Conservation (phyloP, 1,139 yeast species). For the Kodamaea sp. region DNA sequence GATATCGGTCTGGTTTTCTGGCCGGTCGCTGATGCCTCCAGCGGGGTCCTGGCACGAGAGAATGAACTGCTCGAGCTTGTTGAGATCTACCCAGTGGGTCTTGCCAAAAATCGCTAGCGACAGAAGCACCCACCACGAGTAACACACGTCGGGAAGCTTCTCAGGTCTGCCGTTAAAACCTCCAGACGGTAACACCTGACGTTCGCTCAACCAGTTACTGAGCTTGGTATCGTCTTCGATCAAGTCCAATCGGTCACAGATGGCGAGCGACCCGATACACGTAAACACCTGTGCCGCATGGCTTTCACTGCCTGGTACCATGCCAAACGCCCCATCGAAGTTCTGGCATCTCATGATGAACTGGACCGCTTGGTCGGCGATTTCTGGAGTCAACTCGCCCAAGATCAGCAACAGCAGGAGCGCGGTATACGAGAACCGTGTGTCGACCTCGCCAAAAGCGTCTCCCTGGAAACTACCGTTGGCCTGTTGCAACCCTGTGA, state of each 20-base stretch:
- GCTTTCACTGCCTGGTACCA: constrained; percentile 92
- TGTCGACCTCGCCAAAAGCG: constrained; percentile 86
- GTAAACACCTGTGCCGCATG: constrained; percentile 94
- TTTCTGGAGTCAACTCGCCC: constrained; percentile 58
- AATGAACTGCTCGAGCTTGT: constrained; percentile 63
- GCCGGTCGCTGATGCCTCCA: constrained; percentile 94
- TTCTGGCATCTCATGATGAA: constrained; percentile 75
- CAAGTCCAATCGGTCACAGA: constrained; percentile 58
- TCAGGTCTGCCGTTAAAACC: constrained; percentile 98
- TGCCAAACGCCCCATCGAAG: constrained; percentile 95
- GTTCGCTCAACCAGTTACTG: constrained; percentile 85
- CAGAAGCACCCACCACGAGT: constrained; percentile 97
- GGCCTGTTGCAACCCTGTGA: constrained; percentile 58
- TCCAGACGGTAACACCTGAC: constrained; percentile 81
- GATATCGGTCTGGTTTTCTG: constrained; percentile 88
- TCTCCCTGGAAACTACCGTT: constrained; percentile 92
- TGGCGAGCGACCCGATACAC: constrained; percentile 78
- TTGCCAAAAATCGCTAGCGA: constrained; percentile 68
- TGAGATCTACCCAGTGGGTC: constrained; percentile 73
- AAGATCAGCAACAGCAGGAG: constrained; percentile 71
- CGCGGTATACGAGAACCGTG: constrained; percentile 85
- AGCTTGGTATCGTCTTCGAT: constrained; percentile 52
- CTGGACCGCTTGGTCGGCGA: constrained; percentile 64
- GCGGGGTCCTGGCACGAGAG: constrained; percentile 72
- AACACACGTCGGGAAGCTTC: constrained; percentile 93